Base-by-base conservation (phyloP, 2,329 filamentous ascomycete genomes). In the Xylariomycetidae sp. region DNA sequence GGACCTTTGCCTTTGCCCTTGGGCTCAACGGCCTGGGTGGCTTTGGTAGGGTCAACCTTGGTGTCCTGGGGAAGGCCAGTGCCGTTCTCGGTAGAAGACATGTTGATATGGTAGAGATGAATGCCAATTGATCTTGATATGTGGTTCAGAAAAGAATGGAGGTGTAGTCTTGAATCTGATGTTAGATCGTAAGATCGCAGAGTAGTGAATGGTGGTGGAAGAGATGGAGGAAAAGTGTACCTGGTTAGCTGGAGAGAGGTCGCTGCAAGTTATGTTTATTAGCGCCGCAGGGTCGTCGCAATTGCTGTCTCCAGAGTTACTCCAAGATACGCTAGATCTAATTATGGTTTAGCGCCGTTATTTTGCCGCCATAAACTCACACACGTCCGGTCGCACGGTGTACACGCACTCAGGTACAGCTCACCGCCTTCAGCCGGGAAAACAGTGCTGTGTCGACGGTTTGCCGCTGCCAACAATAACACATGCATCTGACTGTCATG, bases 1-100 rank as follows among this genome's bases (percentile, higher is more conserved):
- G 66, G 58, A 25, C 77, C 81, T 72, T 95, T 95, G 69, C 88
- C 88, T 74, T 95, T 95, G 64, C 86, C 87, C 74, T 94, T 94
- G 61, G 70, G 66, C 53, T 78, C 42, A 16, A 18, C 27, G 71
- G 41, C 67, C 58, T 41, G 61, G 42, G 59, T 55, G 50, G 56
- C 50, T 45, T 56, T 54, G 50, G 69, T 55, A 54, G 64, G 53
- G 51, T 8, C 20, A 23, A n/a, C 20, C 8, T 23, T 23, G 20
- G 20, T 8, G 20, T 68, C 62, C 51, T 67, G 54, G 36, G 71
- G 63, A 56, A 67, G 57, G 42, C 67, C 69, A 47, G 64, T 55
- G 45, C 63, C 62, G 63, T 71, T 73, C 46, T 69, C 63, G 53
- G 8, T 23, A n/a, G 58, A 55, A 44, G 70, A 61, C 70, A 77